Conservation (phyloP, 768 basidiomycete species). For the Phaffia tasmanica region DNA sequence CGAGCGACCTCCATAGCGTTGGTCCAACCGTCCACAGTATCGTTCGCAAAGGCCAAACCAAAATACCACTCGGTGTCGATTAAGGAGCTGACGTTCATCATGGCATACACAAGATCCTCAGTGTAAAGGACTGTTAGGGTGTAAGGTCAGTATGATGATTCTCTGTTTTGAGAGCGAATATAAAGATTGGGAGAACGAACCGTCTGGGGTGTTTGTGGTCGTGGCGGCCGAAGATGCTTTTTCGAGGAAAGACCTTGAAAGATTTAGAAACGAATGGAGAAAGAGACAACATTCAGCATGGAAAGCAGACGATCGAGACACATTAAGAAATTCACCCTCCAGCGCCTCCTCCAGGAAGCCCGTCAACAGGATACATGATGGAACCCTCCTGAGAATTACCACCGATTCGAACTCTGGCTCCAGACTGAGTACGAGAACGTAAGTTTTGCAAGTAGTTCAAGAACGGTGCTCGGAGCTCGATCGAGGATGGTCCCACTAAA, state of each 20-base stretch:
- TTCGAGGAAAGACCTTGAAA: conserved; percentile 23
- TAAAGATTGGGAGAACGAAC: background rate
- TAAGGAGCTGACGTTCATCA: conserved; percentile 50
- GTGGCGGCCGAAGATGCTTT: background rate
- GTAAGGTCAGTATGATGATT: conserved; percentile 27
- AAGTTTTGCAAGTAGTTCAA: conserved; percentile 70
- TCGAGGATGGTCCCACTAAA: conserved; percentile 36
- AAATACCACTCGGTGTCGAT: conserved; percentile 57
- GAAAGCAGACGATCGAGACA: background rate
- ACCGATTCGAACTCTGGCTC: conserved; percentile 57
- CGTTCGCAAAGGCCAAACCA: conserved; percentile 48
- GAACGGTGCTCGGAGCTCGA: conserved; percentile 51
- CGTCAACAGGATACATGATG: conserved; percentile 41
- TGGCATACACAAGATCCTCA: conserved; percentile 43
- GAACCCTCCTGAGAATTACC: conserved; percentile 70
- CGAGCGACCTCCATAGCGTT: conserved; percentile 46
- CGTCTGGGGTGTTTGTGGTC: background rate
- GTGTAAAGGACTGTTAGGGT: conserved; percentile 38
- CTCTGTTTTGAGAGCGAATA: background rate
- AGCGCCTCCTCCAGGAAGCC: conserved; percentile 41
- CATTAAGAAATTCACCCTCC: conserved; percentile 22
- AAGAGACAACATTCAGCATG: background rate
- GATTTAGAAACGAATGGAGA: background rate
- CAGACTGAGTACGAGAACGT: conserved; percentile 51
- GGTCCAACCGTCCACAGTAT: conserved; percentile 43